Evolutionary conservation across 2,329 filamentous ascomycete genomes (phyloP).

Genomic region (Fusarium dimerum): DNA sequence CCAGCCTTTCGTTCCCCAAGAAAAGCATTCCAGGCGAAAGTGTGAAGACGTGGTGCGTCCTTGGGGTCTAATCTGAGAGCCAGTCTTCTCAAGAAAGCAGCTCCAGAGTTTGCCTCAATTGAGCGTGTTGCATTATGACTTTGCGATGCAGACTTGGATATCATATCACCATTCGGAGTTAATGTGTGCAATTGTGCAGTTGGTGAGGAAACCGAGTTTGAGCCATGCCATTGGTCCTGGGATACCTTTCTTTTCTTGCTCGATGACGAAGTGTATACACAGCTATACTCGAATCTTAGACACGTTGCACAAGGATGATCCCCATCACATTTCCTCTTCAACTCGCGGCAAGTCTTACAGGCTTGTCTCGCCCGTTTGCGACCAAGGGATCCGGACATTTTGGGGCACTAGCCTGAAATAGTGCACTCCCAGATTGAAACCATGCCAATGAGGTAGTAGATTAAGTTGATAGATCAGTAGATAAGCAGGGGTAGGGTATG

Average conservation of each 20-base stretch:
- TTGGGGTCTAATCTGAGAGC: slow-evolving; percentile 54
- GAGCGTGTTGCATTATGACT: slow-evolving; percentile 36
- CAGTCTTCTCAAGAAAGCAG: slow-evolving; percentile 55
- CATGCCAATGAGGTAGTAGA: too few relatives aligned
- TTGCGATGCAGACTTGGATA: slow-evolving; percentile 17
- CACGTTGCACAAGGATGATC: slow-evolving; percentile 54
- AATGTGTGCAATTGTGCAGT: slow-evolving; percentile 1
- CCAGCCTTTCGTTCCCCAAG: slow-evolving; percentile 29
- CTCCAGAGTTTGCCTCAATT: slow-evolving; percentile 58
- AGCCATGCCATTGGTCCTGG: slow-evolving; percentile 1
- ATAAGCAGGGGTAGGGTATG: too few relatives aligned
- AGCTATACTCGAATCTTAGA: slow-evolving; percentile 54
- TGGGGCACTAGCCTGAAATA: neutral
- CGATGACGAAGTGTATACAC: slow-evolving; percentile 43
- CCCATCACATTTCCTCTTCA: slow-evolving; percentile 59
- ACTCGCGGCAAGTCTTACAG: slow-evolving; percentile 53
- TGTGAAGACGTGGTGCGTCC: slow-evolving; percentile 52
- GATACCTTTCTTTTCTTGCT: slow-evolving; percentile 12
- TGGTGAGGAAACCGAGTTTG: slow-evolving; percentile 2
- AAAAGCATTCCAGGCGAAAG: slow-evolving; percentile 56
- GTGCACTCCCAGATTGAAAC: too few relatives aligned
- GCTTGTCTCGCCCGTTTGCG: slow-evolving; percentile 45
- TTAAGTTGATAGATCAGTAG: too few relatives aligned
- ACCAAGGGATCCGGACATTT: slow-evolving; percentile 21
- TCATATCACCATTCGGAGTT: slow-evolving; percentile 3